These are phyloP conservation scores for Ceratobasidium sp. DNA, from an alignment of 1,284 basidiomycete species.

Conservation along the genomic window DNA sequence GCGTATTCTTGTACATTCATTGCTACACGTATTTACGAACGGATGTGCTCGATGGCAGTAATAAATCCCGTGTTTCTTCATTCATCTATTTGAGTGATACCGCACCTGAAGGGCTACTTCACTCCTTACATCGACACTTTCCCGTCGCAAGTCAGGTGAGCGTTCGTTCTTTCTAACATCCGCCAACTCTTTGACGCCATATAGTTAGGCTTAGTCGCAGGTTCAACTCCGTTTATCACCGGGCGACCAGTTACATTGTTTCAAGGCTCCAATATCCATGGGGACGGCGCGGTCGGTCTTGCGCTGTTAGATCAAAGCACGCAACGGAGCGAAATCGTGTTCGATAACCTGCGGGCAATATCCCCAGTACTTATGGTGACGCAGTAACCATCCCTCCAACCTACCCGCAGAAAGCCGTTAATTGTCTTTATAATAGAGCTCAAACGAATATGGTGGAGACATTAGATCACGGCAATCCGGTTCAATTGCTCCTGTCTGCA, in stretches of 20 bases:
- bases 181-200: conserved; percentile 6
- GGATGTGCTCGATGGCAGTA: conserved; percentile 52
- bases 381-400: conserved; percentile 58
- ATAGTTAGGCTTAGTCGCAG: conserved; percentile 78
- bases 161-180: conserved; percentile 21
- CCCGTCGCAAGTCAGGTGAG: conserved; percentile 68
- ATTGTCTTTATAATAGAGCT: conserved; percentile 61
- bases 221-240: conserved; percentile 88
- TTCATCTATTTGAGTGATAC: conserved; percentile 75
- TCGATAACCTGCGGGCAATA: conserved; percentile 69
- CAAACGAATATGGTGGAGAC: conserved; percentile 84
- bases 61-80: conserved; percentile 60
- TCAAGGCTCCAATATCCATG: conserved; percentile 68
- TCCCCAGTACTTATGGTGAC: conserved; percentile 70
- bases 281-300: conserved; percentile 80
- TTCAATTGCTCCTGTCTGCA: conserved; percentile 73
- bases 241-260: conserved; percentile 84
- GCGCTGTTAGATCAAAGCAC: conserved; percentile 61
- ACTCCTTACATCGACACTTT: conserved; percentile 64
- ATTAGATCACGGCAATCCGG: conserved; percentile 75
- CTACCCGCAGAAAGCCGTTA: not conserved
- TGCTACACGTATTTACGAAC: conserved; percentile 5
- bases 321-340: conserved; percentile 59
- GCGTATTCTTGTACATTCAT: conserved; percentile 49
- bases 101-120: conserved; percentile 71